Evolutionary conservation across 257 asterid genomes (phyloP), one percentile per base, ranked within the genome.

Genomic region (Dorcoceras hygrometricum): DNA sequence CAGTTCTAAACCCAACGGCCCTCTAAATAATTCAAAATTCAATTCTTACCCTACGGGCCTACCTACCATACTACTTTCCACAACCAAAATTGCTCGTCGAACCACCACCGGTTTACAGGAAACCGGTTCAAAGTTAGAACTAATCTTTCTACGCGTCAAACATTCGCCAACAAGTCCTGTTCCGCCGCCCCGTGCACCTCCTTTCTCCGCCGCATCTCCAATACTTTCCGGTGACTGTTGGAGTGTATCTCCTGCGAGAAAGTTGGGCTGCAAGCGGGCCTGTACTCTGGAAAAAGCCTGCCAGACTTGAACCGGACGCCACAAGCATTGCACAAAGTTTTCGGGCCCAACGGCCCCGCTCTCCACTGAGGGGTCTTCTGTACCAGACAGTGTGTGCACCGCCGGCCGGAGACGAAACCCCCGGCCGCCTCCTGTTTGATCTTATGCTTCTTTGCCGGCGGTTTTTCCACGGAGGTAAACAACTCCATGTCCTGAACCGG

Each of bases 251-350:
- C 90, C 23, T 57, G 68, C 34, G 90, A 87, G 67, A 84, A 89
- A 22, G 95, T 84, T 32, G 96, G 96, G 80, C 96, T 89, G 66
- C 90, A 89, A 10, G 95, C 96, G 67, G 96, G 96, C 65, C 95
- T 72, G 63, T 89, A 89, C 74, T 89, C 96, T 0, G 90, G 95
- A 19, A 73, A 84, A 4, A 89, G 92, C 65, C 96, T 87, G 10
- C 96, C 96, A 54, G 96, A 89, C 60, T 89, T 89, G 87, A 69
- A 89, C 82, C 96, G 86, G 75, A 89, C 96, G 0, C 96, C 96
- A 60, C 96, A 87, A 16, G 96, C 96, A 57, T 89, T 89, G 71
- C 96, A 89, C 64, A 89, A 32, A 0, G 96, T 85, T 61, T 89
- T 89, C 5, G 96, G 92, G 9, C 96, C 96, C 19, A 82, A 18